Evolutionary conservation across 73 alveolate species (phyloP), one percentile per base, ranked within the genome.

Genomic region (Paramecium sonneborni): DNA sequence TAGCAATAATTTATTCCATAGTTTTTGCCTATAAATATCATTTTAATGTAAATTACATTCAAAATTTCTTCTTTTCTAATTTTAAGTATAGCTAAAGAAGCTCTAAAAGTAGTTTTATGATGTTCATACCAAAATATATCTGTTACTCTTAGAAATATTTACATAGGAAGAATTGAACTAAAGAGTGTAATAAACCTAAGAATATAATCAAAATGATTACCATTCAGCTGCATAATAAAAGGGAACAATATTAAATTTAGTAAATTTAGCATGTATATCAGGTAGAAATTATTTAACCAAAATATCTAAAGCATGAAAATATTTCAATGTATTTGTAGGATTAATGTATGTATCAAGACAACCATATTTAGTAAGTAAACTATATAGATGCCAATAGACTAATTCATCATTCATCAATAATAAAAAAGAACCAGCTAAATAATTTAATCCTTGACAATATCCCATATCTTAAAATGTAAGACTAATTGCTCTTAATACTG

Each of bases 401-500:
- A 57, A 57, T 72, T 88, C 94, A n/a, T 88, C 90, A 48, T 70
- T 88, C 79, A 69, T 88, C 35, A 69, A 41, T 18, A 88, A 43
- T 57, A 88, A 44, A 69, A 88, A 88, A 23, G 94, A 76, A 3
- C 88, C 94, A 28, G 91, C 91, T 6, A 88, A 37, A 48, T 69
- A 88, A 72, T 88, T 88, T 12, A 88, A 43, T 43, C 94, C 94
- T 72, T 88, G 52, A 57, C 94, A 88, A 88, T 88, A 88, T 6
- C 94, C 94, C 94, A 88, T 88, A 30, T 88, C 94, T 88, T 88
- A 39, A 48, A 69, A 82, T 11, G 94, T 70, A 14, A 88, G 20
- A 38, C 91, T 69, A 62, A 88, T 82, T n/a, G 94, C 94, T 72
- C 87, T 88, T 24, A 88, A 41, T 2, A 88, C 90, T 44, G 85